Conservation (phyloP, 2,329 filamentous ascomycete species). For the Eutypella sp. region DNA sequence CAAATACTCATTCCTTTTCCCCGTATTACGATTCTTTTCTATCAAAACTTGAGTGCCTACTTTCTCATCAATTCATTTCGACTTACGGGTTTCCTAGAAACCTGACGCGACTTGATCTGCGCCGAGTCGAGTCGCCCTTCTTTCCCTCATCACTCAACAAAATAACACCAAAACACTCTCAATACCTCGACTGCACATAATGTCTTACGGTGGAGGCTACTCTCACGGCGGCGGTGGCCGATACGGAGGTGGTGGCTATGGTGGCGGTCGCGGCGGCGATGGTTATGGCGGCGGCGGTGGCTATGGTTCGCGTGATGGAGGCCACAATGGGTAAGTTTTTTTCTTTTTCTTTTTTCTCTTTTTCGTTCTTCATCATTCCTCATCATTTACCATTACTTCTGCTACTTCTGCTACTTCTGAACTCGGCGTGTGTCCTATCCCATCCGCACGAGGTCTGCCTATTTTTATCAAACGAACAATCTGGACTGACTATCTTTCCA, state of each 20-base stretch:
- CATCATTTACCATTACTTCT: no score
- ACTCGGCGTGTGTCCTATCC: neutral
- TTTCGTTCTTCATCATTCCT: no score
- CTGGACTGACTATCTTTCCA: slow-evolving; percentile 32
- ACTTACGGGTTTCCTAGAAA: no score
- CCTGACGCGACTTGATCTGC: slow-evolving; percentile 10
- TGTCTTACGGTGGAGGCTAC: slow-evolving; percentile 63
- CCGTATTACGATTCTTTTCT: no score
- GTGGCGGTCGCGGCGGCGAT: slow-evolving; percentile 19
- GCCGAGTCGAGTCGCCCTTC: slow-evolving; percentile 18
- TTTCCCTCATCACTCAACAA: slow-evolving; percentile 2
- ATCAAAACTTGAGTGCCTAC: no score
- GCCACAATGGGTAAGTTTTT: slow-evolving; percentile 29
- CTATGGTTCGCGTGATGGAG: slow-evolving; percentile 36
- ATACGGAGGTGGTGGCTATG: slow-evolving; percentile 33
- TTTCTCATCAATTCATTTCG: no score
- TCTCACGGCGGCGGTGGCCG: slow-evolving; percentile 43
- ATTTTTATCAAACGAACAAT: neutral
- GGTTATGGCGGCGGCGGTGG: slow-evolving; percentile 21
- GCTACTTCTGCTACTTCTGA: neutral
- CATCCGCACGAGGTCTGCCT: neutral
- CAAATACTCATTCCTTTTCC: neutral
- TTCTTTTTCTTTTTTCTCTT: no score
- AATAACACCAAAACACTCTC: slow-evolving; percentile 10
- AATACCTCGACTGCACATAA: slow-evolving; percentile 41